Evolutionary conservation across 352 stramenopile genomes (phyloP), one percentile per base, ranked within the genome.

Genomic region (Globisporangium viniferum): DNA sequence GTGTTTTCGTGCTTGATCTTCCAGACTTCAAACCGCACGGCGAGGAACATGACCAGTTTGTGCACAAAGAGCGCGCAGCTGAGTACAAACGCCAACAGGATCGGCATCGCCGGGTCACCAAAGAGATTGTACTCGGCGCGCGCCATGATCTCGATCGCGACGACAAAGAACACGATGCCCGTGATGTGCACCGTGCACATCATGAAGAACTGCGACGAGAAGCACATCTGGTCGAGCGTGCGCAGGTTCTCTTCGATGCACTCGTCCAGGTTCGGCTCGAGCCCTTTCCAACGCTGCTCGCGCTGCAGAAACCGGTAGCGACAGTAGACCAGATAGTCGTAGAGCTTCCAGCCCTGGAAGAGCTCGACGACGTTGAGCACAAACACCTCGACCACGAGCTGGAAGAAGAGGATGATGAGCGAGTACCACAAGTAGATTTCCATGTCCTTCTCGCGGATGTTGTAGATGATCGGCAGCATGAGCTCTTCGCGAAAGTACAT

Each of bases 121-220:
- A 99, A 99, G n/a, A 98, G 64, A 56, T 98, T 99, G 80, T 99
- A 98, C 33, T 91, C 88, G 29, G 89, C 87, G 33, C 95, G 89
- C 12, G 97, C 82, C 88, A 99, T 98, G 76, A 99, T 98, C 68
- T 99, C 91, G 62, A 99, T 92, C 1, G 92, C 94, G 20, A 99
- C 71, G 1, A 98, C 84, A 66, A 99, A 96, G 69, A 97, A 98
- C 6, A 99, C 82, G 29, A 99, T 98, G 15, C 91, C 94, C 31
- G 96, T 98, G 61, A 96, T 90, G 69, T 98, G 93, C 49, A 95
- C 74, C 29, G 79, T 98, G 72, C 95, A 96, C 90, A 99, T 97
- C 86, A 99, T 97, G 78, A 99, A 99, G 71, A 98, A 99, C 75
- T 99, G 97, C 54, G 89, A 98, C 56, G 92, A 98, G 68, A 99